phyloP scores from a whole-genome alignment of 2,329 filamentous ascomycete genomes.

The Plenodomus tracheiphilus region DNA sequence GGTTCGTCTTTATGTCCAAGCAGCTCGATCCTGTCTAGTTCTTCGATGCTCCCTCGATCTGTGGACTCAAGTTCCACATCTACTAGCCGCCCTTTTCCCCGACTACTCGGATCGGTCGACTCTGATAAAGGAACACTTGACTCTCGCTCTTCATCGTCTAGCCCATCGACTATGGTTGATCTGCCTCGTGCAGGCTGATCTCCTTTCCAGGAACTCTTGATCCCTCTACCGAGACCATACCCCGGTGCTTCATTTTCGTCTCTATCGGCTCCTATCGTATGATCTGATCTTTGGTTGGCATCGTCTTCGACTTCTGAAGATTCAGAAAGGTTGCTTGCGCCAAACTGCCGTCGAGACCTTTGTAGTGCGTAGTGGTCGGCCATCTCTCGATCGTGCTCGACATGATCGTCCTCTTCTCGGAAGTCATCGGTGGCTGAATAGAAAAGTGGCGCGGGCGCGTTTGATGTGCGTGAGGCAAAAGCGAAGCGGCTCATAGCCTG shows the following conservation, averaged over 20 bases:
- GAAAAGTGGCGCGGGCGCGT: slow-evolving; percentile 88
- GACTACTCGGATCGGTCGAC: slow-evolving; percentile 51
- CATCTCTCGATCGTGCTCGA: slow-evolving; percentile 85
- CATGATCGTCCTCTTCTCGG: slow-evolving; percentile 89
- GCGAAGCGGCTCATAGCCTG: slow-evolving; percentile 70
- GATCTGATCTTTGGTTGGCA: slow-evolving; percentile 52
- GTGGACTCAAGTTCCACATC: slow-evolving; percentile 81
- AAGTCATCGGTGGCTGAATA: slow-evolving; percentile 90
- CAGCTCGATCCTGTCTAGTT: slow-evolving; percentile 40
- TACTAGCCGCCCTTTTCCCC: slow-evolving; percentile 71
- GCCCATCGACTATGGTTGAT: slow-evolving; percentile 36
- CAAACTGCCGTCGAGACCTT: slow-evolving; percentile 84
- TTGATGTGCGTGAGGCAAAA: slow-evolving; percentile 76
- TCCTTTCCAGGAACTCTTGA: slow-evolving; percentile 61
- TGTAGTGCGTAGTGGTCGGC: slow-evolving; percentile 94
- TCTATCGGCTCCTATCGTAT: slow-evolving; percentile 54
- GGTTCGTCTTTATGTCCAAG: slow-evolving; percentile 53
- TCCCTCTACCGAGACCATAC: slow-evolving; percentile 53
- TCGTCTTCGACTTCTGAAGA: slow-evolving; percentile 82
- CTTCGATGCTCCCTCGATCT: slow-evolving; percentile 50
- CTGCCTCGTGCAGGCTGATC: slow-evolving; percentile 50
- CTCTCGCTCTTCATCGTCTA: slow-evolving; percentile 45
- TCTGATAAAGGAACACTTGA: slow-evolving; percentile 48
- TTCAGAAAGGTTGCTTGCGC: slow-evolving; percentile 79
- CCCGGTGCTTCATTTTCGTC: slow-evolving; percentile 45